Conservation (phyloP, 75 land plant genomes). For the Selaginella tamariscina region DNA sequence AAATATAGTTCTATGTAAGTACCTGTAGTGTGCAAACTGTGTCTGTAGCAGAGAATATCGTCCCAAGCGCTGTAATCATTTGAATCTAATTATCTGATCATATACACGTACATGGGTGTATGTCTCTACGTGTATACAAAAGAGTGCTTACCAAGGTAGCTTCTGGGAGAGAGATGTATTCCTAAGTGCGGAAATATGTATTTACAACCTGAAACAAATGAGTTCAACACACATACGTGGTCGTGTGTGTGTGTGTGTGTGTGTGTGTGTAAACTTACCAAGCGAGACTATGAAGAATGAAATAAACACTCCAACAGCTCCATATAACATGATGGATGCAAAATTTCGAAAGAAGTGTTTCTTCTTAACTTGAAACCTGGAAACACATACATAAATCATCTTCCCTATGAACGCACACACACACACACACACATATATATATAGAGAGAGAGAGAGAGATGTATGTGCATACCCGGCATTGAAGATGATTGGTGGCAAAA, state of each 20-base stretch:
- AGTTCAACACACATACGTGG: too few species aligned
- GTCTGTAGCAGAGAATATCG: constrained; percentile 75
- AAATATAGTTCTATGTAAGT: not conserved
- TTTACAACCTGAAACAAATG: not conserved
- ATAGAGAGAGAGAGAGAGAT: not conserved
- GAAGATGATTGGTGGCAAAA: constrained; percentile 12
- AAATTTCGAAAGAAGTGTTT: constrained; percentile 85
- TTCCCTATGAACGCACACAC: not conserved
- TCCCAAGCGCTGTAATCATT: constrained; percentile 45
- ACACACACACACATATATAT: too few species aligned
- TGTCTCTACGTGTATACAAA: too few species aligned
- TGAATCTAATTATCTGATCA: too few species aligned
- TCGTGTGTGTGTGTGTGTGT: not conserved
- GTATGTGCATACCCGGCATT: not conserved
- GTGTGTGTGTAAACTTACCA: constrained; percentile 24
- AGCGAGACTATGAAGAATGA: constrained; percentile 51
- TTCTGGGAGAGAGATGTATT: not conserved
- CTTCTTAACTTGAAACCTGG: constrained; percentile 84
- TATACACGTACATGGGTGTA: too few species aligned
- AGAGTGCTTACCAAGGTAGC: not conserved
- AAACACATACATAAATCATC: too few species aligned
- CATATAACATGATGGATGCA: constrained; percentile 64
- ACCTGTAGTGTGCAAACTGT: constrained; percentile 74
- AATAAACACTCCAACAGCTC: constrained; percentile 67
- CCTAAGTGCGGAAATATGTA: not conserved